These are phyloP conservation scores for Mucor piriformis DNA, from an alignment of 371 early-diverging fungal species.

Conservation along the genomic window DNA sequence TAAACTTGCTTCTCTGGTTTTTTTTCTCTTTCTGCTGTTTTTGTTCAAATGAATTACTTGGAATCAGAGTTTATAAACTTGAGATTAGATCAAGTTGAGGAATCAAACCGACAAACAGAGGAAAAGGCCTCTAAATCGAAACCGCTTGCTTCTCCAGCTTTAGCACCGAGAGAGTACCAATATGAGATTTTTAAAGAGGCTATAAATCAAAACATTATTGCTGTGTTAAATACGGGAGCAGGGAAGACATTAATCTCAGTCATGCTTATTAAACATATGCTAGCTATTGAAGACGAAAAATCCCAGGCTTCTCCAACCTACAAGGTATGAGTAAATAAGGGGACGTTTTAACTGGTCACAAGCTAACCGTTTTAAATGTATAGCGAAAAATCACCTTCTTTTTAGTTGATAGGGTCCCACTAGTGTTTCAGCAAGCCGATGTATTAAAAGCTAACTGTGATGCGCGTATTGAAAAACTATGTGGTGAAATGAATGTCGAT, in stretches of 20 bases:
- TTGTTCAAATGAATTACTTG: background rate
- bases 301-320: constrained; percentile 19
- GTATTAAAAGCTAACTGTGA: constrained; percentile 71
- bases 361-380: background rate
- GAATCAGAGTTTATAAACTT: background rate
- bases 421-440: constrained; percentile 83
- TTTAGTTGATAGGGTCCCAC: constrained; percentile 82
- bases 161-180: constrained; percentile 78
- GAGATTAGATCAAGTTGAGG: background rate
- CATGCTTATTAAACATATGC: constrained; percentile 80
- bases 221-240: constrained; percentile 89
- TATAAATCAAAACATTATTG: constrained; percentile 72
- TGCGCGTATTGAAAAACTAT: constrained; percentile 59
- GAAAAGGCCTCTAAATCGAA: background rate
- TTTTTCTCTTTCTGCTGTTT: too few relatives aligned
- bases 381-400: constrained; percentile 69
- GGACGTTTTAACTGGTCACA: too few relatives aligned
- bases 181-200: constrained; percentile 74
- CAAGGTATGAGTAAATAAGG: constrained; percentile 43
- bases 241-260: constrained; percentile 92
- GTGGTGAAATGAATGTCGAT: constrained; percentile 73
- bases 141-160: background rate
- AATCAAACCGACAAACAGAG: background rate
- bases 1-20: too few relatives aligned
- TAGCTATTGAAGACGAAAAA: constrained; percentile 34